Evolutionary conservation across 495 filamentous ascomycete genomes (phyloP).

Genomic region (Podospora australis): DNA sequence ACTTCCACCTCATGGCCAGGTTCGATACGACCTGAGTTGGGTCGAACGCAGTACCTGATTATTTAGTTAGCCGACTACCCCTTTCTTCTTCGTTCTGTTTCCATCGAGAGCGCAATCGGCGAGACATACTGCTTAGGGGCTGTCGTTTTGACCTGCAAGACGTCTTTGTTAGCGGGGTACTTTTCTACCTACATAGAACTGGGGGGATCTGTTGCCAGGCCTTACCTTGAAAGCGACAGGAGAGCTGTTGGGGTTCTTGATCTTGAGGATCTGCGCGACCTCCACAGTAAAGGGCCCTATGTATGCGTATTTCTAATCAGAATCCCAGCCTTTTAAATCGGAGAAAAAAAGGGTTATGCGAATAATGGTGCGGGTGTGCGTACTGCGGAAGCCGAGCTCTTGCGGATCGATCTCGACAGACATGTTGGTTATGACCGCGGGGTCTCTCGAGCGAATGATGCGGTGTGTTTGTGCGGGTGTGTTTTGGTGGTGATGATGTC

Average conservation of each 20-base stretch:
- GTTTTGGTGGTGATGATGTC: neutral
- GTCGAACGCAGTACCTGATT: constrained; percentile 96
- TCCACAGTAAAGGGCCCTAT: constrained; percentile 89
- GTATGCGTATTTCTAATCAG: too few relatives aligned
- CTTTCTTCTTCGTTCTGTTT: neutral
- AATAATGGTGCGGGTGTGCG: too few relatives aligned
- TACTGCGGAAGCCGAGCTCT: constrained; percentile 92
- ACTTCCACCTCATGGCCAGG: constrained; percentile 83
- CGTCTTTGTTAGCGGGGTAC: constrained; percentile 8
- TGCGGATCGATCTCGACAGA: constrained; percentile 85
- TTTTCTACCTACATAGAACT: too few relatives aligned
- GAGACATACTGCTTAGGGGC: constrained; percentile 89
- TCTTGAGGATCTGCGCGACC: constrained; percentile 74
- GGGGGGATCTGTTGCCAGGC: neutral
- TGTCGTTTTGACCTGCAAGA: constrained; percentile 89
- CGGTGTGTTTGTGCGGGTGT: neutral
- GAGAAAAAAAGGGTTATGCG: too few relatives aligned
- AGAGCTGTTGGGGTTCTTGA: constrained; percentile 70
- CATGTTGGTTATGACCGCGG: constrained; percentile 51
- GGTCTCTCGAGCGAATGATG: neutral
- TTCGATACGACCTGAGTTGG: constrained; percentile 93
- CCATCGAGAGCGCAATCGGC: neutral
- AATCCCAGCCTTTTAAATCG: too few relatives aligned
- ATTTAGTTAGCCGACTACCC: too few relatives aligned
- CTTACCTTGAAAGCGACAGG: constrained; percentile 93